Base-by-base conservation (phyloP, 345 rosid genomes). In the Citrus reticulata region DNA sequence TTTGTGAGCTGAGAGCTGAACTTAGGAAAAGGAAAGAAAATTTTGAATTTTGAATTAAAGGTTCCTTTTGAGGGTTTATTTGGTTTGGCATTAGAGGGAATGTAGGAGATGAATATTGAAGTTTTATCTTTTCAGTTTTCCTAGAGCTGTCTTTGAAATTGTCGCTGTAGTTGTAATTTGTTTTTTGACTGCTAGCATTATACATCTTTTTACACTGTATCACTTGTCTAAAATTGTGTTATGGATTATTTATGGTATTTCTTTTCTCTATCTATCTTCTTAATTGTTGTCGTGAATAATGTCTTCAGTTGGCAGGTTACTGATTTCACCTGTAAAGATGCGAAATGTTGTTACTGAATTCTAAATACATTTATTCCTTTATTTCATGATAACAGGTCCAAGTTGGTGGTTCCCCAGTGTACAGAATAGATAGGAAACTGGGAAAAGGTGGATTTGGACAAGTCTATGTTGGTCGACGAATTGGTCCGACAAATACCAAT, bases 381-480 rank as follows among this genome's bases (percentile, higher is more conserved):
- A 4, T 78, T 46, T 77, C 16, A 67, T 79, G 71, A 68, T 14
- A 10, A 75, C 91, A 95, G 99, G 91, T 95, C 60, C 93, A 90
- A 67, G 96, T 95, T 30, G 98, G 97, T 74, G 91, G 92, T 78
- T 95, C 99, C 4, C 99, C 99, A 1, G 37, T 81, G 63, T 95
- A 93, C 78, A 92, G 84, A 81, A 79, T 91, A 82, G 99, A 90
- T 24, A 94, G 88, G 62, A 95, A 92, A 68, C 86, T 93, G 49
- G 99, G 99, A 5, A 95, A 95, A 89, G 99, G 99, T 84, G 99
- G 99, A 35, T 95, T 95, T 80, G 99, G 99, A 60, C 99, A 94
- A 83, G 99, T 95, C 4, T 95, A 89, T 86, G 97, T 94, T 72
- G 99, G 99, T 70, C 82, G 94, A 7, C 88, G 95, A 58, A 78